Evolutionary conservation across 225 moss, liverwort and hornwort species (phyloP).

Genomic region (Pseudisothecium myosuroides): DNA sequence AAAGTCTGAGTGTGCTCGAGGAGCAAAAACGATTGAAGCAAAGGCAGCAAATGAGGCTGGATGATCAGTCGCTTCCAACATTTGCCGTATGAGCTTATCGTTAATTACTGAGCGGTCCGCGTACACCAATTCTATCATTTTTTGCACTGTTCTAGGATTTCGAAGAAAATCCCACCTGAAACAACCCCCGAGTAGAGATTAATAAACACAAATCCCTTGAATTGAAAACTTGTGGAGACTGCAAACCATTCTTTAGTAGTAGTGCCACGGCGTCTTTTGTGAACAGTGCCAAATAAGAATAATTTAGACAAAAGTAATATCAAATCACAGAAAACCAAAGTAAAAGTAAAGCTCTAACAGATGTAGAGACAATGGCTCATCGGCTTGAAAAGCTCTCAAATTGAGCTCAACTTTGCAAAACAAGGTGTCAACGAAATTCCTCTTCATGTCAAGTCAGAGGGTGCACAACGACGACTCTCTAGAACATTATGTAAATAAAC

Average conservation of each 20-base stretch:
- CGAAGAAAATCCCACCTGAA: conserved; percentile 42
- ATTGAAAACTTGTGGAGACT: background rate
- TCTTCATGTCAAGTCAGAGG: background rate
- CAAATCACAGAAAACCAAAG: background rate
- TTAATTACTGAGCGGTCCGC: conserved; percentile 12
- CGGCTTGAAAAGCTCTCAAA: background rate
- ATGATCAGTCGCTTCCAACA: conserved; percentile 31
- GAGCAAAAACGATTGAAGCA: conserved; percentile 39
- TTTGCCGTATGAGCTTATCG: conserved; percentile 18
- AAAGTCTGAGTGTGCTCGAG: conserved; percentile 24
- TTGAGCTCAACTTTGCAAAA: background rate
- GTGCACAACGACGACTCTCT: background rate
- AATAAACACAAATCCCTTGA: background rate
- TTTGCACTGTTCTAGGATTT: conserved; percentile 1
- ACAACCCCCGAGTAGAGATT: background rate
- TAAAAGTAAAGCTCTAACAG: background rate
- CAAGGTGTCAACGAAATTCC: background rate
- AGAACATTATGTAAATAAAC: too few species aligned
- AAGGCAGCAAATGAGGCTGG: conserved; percentile 45
- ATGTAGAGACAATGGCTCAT: background rate
- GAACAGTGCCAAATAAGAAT: background rate
- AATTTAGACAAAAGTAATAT: background rate
- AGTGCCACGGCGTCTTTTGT: background rate
- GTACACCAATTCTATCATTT: conserved; percentile 9
- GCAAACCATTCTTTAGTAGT: background rate